Evolutionary conservation across 1,284 basidiomycete species (phyloP).

Genomic region (Earliella scabrosa): DNA sequence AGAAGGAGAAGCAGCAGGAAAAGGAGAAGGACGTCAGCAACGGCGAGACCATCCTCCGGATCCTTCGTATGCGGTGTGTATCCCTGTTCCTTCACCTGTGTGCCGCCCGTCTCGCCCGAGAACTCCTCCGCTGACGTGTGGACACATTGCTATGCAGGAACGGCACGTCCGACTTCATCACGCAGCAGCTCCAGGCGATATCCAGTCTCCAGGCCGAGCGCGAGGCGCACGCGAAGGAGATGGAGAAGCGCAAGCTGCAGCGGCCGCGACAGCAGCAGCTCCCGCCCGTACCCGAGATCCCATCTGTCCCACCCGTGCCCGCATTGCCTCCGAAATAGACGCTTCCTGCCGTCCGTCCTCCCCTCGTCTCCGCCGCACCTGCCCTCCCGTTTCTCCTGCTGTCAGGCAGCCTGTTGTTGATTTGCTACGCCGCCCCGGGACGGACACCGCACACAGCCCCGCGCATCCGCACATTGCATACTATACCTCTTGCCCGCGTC

Average conservation of each 20-base stretch:
- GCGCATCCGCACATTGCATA: background rate
- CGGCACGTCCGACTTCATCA: constrained; percentile 87
- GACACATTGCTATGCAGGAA: constrained; percentile 48
- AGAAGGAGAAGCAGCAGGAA: constrained; percentile 88
- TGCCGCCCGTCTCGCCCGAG: background rate
- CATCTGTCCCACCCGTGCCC: constrained; percentile 31
- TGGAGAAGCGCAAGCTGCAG: constrained; percentile 54
- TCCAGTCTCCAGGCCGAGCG: constrained; percentile 76
- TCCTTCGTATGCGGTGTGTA: constrained; percentile 88
- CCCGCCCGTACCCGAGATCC: constrained; percentile 28
- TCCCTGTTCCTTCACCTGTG: background rate
- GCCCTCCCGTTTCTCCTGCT: background rate
- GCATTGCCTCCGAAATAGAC: constrained; percentile 27
- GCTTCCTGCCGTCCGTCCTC: background rate
- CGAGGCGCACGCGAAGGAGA: constrained; percentile 60
- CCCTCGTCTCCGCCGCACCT: background rate
- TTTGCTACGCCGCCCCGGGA: background rate
- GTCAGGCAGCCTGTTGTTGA: background rate
- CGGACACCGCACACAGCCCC: background rate
- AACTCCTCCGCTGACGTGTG: background rate
- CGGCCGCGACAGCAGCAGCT: constrained; percentile 33
- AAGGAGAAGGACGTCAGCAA: constrained; percentile 62
- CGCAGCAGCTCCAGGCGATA: constrained; percentile 85
- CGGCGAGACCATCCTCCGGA: constrained; percentile 91
- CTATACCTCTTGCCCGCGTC: background rate